Conservation (phyloP, 2,329 filamentous ascomycete species). For the Amphichorda felina region DNA sequence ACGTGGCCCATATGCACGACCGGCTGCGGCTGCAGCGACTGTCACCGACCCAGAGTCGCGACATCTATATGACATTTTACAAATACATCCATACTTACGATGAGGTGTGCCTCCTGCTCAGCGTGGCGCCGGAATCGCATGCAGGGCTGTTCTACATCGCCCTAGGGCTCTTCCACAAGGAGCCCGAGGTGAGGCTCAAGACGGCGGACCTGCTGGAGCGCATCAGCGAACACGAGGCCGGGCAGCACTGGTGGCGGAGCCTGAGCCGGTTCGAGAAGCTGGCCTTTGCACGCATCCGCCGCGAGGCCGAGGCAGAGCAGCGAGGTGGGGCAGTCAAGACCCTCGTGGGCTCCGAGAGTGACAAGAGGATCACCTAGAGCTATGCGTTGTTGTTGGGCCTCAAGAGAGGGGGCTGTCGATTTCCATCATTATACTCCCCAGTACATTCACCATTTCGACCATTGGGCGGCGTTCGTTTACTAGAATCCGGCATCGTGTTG, state of each 20-base stretch:
- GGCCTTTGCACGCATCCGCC: conserved; percentile 63
- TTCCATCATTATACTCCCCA: too few relatives aligned
- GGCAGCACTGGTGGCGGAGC: conserved; percentile 82
- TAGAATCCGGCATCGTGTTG: neutral
- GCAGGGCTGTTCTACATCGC: conserved; percentile 85
- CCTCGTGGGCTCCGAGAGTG: too few relatives aligned
- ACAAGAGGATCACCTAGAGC: too few relatives aligned
- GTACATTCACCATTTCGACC: neutral
- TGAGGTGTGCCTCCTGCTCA: conserved; percentile 74
- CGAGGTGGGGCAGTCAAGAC: too few relatives aligned
- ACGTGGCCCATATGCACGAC: conserved; percentile 87
- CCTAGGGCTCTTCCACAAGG: conserved; percentile 84
- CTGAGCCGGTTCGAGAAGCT: conserved; percentile 82
- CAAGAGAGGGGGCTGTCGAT: too few relatives aligned
- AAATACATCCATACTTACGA: conserved; percentile 69
- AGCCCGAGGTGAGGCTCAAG: conserved; percentile 63
- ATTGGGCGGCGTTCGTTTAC: neutral
- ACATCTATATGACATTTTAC: conserved; percentile 74
- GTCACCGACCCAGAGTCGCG: conserved; percentile 60
- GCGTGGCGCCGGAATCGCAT: conserved; percentile 73
- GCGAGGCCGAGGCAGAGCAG: too few relatives aligned
- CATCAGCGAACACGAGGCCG: conserved; percentile 77
- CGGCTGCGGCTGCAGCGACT: conserved; percentile 75
- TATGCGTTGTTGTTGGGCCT: too few relatives aligned
- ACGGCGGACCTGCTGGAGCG: conserved; percentile 73